Evolutionary conservation across 805 yeast species (phyloP).

Genomic region (Myxozyma geophila): DNA sequence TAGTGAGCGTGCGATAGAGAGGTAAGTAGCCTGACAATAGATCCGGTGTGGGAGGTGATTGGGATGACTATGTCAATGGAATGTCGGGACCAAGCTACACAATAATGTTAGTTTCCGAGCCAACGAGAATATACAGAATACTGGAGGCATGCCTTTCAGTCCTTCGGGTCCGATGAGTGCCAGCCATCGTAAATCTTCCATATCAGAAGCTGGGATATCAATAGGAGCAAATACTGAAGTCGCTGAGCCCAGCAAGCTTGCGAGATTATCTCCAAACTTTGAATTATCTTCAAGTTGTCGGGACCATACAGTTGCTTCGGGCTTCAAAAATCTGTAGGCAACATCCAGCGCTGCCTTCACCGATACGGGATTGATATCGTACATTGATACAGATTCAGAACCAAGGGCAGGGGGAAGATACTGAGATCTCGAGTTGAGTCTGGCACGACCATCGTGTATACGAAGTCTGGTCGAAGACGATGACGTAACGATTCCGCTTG

Average conservation of each 20-base stretch:
- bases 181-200: slow-evolving; percentile 27
- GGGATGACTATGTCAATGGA: slow-evolving; percentile 30
- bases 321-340: slow-evolving; percentile 15
- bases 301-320: slow-evolving; percentile 31
- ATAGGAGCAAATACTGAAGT: slow-evolving; percentile 31
- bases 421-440: slow-evolving; percentile 26
- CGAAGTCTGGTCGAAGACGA: background rate
- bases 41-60: slow-evolving; percentile 26
- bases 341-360: slow-evolving; percentile 25
- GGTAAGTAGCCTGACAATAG: slow-evolving; percentile 28
- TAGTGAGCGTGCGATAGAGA: slow-evolving; percentile 24
- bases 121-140: background rate
- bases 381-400: slow-evolving; percentile 21
- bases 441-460: slow-evolving; percentile 32
- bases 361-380: slow-evolving; percentile 21
- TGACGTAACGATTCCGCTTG: slow-evolving; percentile 17
- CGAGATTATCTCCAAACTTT: slow-evolving; percentile 21
- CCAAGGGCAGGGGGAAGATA: slow-evolving; percentile 6
- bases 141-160: slow-evolving; percentile 14
- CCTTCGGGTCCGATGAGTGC: slow-evolving; percentile 19
- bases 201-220: slow-evolving; percentile 29
- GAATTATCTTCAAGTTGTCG: slow-evolving; percentile 23
- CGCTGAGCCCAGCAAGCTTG: slow-evolving; percentile 22
- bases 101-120: background rate
- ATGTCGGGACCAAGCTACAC: slow-evolving; percentile 30